Percentiles rank a stretch among this genome's conserved stretches.
phyloP scores from a whole-genome alignment of 2,329 filamentous ascomycete species.

The Botrytis medusae region DNA sequence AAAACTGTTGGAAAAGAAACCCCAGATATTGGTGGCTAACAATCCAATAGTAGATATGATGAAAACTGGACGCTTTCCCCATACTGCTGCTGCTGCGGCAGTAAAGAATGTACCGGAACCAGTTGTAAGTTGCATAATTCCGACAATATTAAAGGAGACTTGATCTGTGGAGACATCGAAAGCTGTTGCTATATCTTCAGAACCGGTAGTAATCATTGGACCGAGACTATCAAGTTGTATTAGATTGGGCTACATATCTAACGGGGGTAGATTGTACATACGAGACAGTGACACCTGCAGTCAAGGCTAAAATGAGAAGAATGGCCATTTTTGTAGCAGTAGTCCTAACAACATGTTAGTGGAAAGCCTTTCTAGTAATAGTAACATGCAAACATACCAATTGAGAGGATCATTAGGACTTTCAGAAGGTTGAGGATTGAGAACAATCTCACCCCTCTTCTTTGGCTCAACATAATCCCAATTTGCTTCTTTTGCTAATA shows the following conservation, averaged over 20 bases:
- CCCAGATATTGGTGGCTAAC: constrained; percentile 43
- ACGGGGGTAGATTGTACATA: constrained; percentile 27
- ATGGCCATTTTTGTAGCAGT: constrained; percentile 34
- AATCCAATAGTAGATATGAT: constrained; percentile 40
- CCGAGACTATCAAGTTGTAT: constrained; percentile 38
- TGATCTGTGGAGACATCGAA: constrained; percentile 43
- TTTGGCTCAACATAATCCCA: constrained; percentile 40
- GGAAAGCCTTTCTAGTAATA: constrained; percentile 31
- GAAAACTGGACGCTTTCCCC: constrained; percentile 37
- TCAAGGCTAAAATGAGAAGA: constrained; percentile 33
- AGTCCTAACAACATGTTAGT: constrained; percentile 17
- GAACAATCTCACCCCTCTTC: constrained; percentile 48
- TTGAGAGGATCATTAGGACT: constrained; percentile 55
- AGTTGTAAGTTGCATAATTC: constrained; percentile 44
- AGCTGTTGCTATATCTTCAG: constrained; percentile 40
- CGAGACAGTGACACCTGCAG: constrained; percentile 36
- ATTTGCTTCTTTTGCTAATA: constrained; percentile 27
- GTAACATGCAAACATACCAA: constrained; percentile 41
- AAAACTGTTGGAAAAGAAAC: constrained; percentile 43
- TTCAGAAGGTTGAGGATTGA: constrained; percentile 53
- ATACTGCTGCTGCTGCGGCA: constrained; percentile 43
- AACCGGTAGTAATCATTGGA: constrained; percentile 45
- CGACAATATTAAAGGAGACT: constrained; percentile 40
- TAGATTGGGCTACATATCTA: constrained; percentile 21
- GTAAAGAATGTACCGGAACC: constrained; percentile 46